Evolutionary conservation across 2,329 filamentous ascomycete species (phyloP), one percentile per base, ranked within the genome.

Genomic region (Fusarium pseudocircinatum): DNA sequence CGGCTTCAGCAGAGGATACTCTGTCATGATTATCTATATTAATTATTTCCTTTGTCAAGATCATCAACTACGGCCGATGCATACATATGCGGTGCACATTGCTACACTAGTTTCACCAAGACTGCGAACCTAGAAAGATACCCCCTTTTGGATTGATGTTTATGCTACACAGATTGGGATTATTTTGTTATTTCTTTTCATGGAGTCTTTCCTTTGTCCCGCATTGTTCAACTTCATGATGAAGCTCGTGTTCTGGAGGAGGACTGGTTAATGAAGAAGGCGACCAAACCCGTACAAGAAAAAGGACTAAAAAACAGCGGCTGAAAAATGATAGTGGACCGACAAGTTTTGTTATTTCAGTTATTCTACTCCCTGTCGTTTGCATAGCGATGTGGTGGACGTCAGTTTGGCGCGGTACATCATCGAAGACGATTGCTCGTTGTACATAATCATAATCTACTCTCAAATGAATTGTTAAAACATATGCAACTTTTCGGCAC

Each of bases 91-190:
- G 65, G 63, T 73, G 64, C 69, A 77, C 52, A 73, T 78, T 76
- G 76, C 77, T 78, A 69, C 57, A 73, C 67, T 70, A 73, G 64
- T 77, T 76, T 69, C 75, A 76, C 57, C 77, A 58, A 81, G 75
- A 81, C 72, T 81, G 80, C 79, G 70, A 81, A 78, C 75, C 78
- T 81, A 82, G 80, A 83, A 82, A 82, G 82, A 83, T 83, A 83
- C 82, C 82, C 82, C 82, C 82, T 75, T 75, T 79, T 83, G 78
- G 76, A 80, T 79, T 78, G 77, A 78, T 74, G 78, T 74, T 78
- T 67, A 74, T 70, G 67, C 71, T 67, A 73, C 67, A 78, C 75
- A 75, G 74, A 79, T 70, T 78, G 75, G 66, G 70, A 78, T 70
- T 63, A 46, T 68, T 65, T 65, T 56, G 54, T 50, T 36, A 59